These are phyloP conservation scores for Protomyces inundatus DNA, from an alignment of 1,139 yeast species.

Conservation along the genomic window DNA sequence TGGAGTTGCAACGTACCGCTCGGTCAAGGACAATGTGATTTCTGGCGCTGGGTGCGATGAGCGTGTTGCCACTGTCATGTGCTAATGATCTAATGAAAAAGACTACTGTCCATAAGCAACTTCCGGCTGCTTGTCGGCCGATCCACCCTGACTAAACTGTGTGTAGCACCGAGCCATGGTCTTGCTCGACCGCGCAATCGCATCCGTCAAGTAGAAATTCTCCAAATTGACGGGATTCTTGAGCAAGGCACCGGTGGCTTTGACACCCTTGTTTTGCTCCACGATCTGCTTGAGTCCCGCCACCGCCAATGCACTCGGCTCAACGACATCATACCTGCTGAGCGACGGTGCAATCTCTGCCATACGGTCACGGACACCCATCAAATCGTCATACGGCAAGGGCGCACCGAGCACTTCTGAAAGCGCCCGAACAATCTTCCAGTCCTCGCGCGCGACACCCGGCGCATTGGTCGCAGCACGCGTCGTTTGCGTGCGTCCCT, in stretches of 20 bases:
- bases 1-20: slow-evolving; percentile 42
- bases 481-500: slow-evolving; percentile 80
- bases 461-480: slow-evolving; percentile 90
- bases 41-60: slow-evolving; percentile 39
- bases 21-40: slow-evolving; percentile 39
- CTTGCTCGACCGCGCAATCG: slow-evolving; percentile 53
- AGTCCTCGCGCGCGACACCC: slow-evolving; percentile 86
- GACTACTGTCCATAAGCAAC: slow-evolving; percentile 17
- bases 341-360: slow-evolving; percentile 78
- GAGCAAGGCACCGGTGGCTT: slow-evolving; percentile 49
- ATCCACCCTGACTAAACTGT: slow-evolving; percentile 14
- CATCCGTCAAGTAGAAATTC: slow-evolving; percentile 84
- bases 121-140: slow-evolving; percentile 24
- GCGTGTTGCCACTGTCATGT: not conserved
- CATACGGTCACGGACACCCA: slow-evolving; percentile 64
- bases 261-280: slow-evolving; percentile 42
- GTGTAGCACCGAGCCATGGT: slow-evolving; percentile 26
- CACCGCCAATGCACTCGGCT: slow-evolving; percentile 59
- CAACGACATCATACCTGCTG: slow-evolving; percentile 68
- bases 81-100: slow-evolving; percentile 5
- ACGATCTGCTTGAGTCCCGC: slow-evolving; percentile 53
- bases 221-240: slow-evolving; percentile 57
- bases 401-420: slow-evolving; percentile 69
- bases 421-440: slow-evolving; percentile 82
- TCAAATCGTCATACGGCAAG: slow-evolving; percentile 72